Evolutionary conservation across 1,284 basidiomycete species (phyloP).

Genomic region (Rhodotorula glutinis): DNA sequence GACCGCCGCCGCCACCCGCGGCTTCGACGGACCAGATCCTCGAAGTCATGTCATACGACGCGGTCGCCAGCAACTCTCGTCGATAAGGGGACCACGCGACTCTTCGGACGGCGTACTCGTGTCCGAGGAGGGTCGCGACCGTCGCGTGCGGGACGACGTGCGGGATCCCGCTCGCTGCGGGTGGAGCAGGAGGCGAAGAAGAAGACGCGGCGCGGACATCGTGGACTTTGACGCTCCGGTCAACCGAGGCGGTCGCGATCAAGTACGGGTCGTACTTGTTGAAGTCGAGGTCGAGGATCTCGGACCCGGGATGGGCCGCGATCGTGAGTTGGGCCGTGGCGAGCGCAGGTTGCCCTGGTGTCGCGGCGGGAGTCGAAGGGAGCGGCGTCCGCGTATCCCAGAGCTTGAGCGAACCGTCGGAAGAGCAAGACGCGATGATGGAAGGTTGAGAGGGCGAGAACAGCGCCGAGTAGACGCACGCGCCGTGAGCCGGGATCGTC

Average conservation of each 20-base stretch:
- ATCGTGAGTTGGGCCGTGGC: constrained; percentile 35
- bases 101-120: constrained; percentile 54
- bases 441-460: constrained; percentile 89
- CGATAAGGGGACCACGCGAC: constrained; percentile 52
- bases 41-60: constrained; percentile 95
- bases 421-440: constrained; percentile 73
- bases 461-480: constrained; percentile 81
- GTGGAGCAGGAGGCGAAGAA: neutral
- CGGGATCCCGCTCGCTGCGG: neutral
- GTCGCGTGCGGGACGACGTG: constrained; percentile 29
- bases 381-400: constrained; percentile 68
- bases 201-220: constrained; percentile 67
- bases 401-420: constrained; percentile 75
- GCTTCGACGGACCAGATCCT: constrained; percentile 63
- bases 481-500: constrained; percentile 75
- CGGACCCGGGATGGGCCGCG: constrained; percentile 41
- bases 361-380: constrained; percentile 22
- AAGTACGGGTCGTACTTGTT: constrained; percentile 82
- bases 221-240: constrained; percentile 75
- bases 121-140: constrained; percentile 49
- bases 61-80: constrained; percentile 73
- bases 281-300: constrained; percentile 74
- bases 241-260: constrained; percentile 75
- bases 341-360: constrained; percentile 14
- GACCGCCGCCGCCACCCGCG: constrained; percentile 58